These are phyloP conservation scores for Tetracentron sinense DNA, from an alignment of 164 flowering plant species.

Conservation along the genomic window DNA sequence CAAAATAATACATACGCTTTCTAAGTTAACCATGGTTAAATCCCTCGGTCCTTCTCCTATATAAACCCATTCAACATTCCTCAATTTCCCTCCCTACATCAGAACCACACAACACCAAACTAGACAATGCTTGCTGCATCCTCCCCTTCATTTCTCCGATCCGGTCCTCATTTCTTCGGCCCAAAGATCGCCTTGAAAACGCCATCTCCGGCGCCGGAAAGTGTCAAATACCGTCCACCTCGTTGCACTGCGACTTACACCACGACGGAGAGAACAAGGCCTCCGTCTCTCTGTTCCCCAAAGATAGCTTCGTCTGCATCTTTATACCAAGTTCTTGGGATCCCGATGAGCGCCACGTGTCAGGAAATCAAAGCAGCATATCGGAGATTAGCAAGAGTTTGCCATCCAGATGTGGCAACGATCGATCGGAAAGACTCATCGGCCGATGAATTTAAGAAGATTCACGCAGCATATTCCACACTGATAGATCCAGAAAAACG, in stretches of 20 bases:
- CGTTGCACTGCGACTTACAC: neutral
- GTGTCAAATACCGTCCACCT: neutral
- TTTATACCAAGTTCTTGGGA: conserved; percentile 38
- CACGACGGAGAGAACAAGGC: neutral
- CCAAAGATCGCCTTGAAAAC: neutral
- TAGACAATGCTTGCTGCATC: neutral
- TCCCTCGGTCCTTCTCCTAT: neutral
- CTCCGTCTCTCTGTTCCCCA: neutral
- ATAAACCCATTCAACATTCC: neutral
- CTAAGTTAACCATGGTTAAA: neutral
- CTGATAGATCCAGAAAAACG: conserved; percentile 37
- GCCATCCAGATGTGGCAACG: conserved; percentile 41
- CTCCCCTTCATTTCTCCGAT: neutral
- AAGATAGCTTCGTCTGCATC: conserved; percentile 19
- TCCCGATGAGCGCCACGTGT: conserved; percentile 26
- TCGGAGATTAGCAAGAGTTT: conserved; percentile 33
- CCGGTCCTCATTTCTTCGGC: neutral
- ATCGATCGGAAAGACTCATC: conserved; percentile 18
- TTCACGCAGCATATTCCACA: conserved; percentile 37
- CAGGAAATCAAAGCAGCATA: conserved; percentile 42
- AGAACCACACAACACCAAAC: neutral
- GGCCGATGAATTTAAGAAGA: conserved; percentile 29
- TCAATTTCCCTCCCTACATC: neutral
- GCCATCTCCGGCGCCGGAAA: neutral
- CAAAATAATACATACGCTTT: no score